phyloP scores from a whole-genome alignment of 1,284 basidiomycete species.

The Bothia castanella region DNA sequence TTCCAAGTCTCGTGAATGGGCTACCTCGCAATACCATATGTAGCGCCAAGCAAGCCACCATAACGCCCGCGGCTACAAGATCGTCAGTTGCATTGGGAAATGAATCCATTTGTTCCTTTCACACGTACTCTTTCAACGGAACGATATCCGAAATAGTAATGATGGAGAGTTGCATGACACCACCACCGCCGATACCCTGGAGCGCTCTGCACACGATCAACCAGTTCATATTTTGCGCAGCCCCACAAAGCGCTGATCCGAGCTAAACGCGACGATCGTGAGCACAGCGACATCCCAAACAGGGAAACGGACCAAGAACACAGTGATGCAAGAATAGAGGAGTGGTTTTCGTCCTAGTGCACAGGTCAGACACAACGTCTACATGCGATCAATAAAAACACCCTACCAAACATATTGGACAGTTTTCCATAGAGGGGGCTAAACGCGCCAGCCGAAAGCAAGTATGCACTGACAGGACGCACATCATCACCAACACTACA shows the following conservation, averaged over 20 bases:
- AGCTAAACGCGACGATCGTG: slow-evolving; percentile 37
- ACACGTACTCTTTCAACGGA: slow-evolving; percentile 64
- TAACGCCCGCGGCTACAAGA: slow-evolving; percentile 65
- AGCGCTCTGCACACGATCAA: slow-evolving; percentile 72
- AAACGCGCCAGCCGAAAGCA: slow-evolving; percentile 66
- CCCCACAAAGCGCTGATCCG: slow-evolving; percentile 79
- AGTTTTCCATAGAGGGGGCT: slow-evolving; percentile 75
- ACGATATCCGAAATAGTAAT: slow-evolving; percentile 83
- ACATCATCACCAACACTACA: too few relatives aligned
- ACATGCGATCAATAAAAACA: slow-evolving; percentile 23
- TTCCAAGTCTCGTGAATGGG: slow-evolving; percentile 33
- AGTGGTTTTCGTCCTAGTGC: slow-evolving; percentile 66
- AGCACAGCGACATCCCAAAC: neutral
- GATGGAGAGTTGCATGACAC: slow-evolving; percentile 60
- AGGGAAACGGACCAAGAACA: slow-evolving; percentile 63
- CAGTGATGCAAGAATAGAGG: slow-evolving; percentile 59
- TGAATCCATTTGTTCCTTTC: neutral
- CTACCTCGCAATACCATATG: slow-evolving; percentile 61
- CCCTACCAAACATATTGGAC: slow-evolving; percentile 56
- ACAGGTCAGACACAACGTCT: slow-evolving; percentile 27
- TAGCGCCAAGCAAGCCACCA: slow-evolving; percentile 68
- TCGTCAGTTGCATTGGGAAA: neutral
- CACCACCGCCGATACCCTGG: slow-evolving; percentile 82
- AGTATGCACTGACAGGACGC: slow-evolving; percentile 67
- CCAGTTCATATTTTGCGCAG: slow-evolving; percentile 75